These are phyloP conservation scores for Ophiostoma ips DNA, from an alignment of 2,329 filamentous ascomycete genomes.

Conservation along the genomic window DNA sequence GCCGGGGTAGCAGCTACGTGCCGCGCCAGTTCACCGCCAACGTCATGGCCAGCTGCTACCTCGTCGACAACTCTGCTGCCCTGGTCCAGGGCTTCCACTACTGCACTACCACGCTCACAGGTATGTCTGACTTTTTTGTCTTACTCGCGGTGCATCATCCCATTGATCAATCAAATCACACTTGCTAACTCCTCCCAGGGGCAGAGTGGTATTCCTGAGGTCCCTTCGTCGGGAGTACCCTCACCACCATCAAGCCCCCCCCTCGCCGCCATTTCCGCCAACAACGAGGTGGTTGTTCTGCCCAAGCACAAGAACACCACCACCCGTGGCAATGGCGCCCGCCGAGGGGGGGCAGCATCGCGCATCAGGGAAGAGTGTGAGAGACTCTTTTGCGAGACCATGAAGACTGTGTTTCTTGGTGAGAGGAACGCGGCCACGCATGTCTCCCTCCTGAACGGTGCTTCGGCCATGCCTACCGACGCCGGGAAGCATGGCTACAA, in stretches of 20 bases:
- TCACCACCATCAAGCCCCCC: conserved; percentile 80
- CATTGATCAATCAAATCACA: not conserved
- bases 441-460: conserved; percentile 81
- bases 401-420: conserved; percentile 90
- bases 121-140: conserved; percentile 29
- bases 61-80: conserved; percentile 54
- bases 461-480: conserved; percentile 25
- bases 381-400: conserved; percentile 98
- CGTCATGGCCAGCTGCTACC: conserved; percentile 84
- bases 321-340: conserved; percentile 23
- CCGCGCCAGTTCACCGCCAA: conserved; percentile 31
- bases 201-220: conserved; percentile 93
- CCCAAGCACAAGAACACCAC: conserved; percentile 35
- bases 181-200: conserved; percentile 31
- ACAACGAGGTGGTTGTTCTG: conserved; percentile 52
- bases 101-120: conserved; percentile 82
- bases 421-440: conserved; percentile 65
- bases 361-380: conserved; percentile 99
- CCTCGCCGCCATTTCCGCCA: conserved; percentile 59
- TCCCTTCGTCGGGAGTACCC: conserved; percentile 69
- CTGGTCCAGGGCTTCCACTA: conserved; percentile 78
- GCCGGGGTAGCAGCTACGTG: conserved; percentile 25
- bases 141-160: not conserved
- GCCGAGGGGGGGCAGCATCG: conserved; percentile 84
- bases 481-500: too few relatives aligned